Evolutionary conservation across 108 stramenopile species (phyloP).

Genomic region (Ochromonas danica): DNA sequence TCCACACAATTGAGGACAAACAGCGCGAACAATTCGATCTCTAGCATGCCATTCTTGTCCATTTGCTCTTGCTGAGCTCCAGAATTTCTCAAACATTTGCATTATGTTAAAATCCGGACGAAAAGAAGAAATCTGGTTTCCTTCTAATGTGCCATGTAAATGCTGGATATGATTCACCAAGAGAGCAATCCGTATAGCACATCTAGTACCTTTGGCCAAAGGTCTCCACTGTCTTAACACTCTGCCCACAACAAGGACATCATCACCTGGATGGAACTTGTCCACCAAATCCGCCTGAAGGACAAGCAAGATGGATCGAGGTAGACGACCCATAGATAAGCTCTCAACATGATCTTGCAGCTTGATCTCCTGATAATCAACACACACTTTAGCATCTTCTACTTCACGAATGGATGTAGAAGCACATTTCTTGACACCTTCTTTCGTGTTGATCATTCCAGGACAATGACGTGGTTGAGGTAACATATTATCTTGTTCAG

Average conservation of each 20-base stretch:
- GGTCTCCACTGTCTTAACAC: conserved; percentile 81
- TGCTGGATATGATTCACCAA: not conserved
- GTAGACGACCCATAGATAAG: conserved; percentile 76
- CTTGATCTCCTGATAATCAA: conserved; percentile 97
- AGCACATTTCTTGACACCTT: conserved; percentile 56
- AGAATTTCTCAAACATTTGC: conserved; percentile 77
- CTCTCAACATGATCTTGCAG: conserved; percentile 84
- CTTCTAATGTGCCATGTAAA: not conserved
- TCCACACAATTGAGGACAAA: conserved; percentile 94
- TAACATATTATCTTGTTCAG: conserved; percentile 82
- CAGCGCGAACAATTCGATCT: conserved; percentile 77
- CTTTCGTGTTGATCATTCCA: no score
- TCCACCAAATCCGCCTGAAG: conserved; percentile 91
- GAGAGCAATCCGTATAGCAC: conserved; percentile 68
- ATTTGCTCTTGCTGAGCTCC: conserved; percentile 58
- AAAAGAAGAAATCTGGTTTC: not conserved
- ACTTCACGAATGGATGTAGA: conserved; percentile 58
- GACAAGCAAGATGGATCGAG: conserved; percentile 74
- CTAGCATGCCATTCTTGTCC: conserved; percentile 62
- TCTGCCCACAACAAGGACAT: conserved; percentile 85
- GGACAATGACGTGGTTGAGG: conserved; percentile 71
- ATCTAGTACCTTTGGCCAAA: conserved; percentile 57
- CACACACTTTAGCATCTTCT: conserved; percentile 54
- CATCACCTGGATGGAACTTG: conserved; percentile 90
- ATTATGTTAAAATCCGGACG: conserved; percentile 56